These are phyloP conservation scores for Drosera spatulata DNA, from an alignment of 179 eudicot genomes.

Conservation along the genomic window DNA sequence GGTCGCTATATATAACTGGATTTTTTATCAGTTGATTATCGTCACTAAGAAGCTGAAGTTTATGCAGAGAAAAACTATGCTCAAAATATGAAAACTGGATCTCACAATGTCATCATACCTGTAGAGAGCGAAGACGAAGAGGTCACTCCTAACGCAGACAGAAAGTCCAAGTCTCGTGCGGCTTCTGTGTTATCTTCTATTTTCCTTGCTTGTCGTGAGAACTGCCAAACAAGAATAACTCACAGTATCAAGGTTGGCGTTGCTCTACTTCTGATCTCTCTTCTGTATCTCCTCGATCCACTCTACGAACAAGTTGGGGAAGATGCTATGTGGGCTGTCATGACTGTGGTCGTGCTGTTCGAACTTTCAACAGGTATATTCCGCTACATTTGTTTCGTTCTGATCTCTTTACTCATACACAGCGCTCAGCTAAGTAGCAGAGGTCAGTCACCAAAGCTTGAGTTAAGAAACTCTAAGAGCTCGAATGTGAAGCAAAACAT, in stretches of 20 bases:
- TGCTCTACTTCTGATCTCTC: slow-evolving; percentile 54
- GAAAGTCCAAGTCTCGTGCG: slow-evolving; percentile 1
- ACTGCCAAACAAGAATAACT: slow-evolving; percentile 21
- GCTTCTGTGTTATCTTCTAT: slow-evolving; percentile 6
- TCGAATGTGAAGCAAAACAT: too few species aligned
- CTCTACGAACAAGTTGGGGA: slow-evolving; percentile 45
- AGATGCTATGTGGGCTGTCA: slow-evolving; percentile 73
- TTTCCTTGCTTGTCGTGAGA: slow-evolving; percentile 5
- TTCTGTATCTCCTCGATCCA: slow-evolving; percentile 50
- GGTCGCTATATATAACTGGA: too few species aligned
- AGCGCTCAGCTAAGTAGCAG: too few species aligned
- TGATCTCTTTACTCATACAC: too few species aligned
- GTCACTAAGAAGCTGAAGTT: too few species aligned
- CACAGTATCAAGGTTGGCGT: slow-evolving; percentile 55
- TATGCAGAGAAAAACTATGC: neutral
- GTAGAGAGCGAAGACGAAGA: slow-evolving; percentile 17
- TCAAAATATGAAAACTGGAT: slow-evolving; percentile 2
- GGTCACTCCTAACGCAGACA: slow-evolving; percentile 12
- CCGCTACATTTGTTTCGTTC: neutral
- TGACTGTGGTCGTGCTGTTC: slow-evolving; percentile 56
- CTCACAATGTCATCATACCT: slow-evolving; percentile 15
- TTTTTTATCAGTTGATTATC: too few species aligned
- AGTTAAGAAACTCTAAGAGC: too few species aligned
- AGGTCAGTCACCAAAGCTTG: too few species aligned
- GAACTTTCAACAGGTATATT: slow-evolving; percentile 54